Evolutionary conservation across 2,329 filamentous ascomycete genomes (phyloP), one percentile per base, ranked within the genome.

Genomic region (Talaromyces sp.): DNA sequence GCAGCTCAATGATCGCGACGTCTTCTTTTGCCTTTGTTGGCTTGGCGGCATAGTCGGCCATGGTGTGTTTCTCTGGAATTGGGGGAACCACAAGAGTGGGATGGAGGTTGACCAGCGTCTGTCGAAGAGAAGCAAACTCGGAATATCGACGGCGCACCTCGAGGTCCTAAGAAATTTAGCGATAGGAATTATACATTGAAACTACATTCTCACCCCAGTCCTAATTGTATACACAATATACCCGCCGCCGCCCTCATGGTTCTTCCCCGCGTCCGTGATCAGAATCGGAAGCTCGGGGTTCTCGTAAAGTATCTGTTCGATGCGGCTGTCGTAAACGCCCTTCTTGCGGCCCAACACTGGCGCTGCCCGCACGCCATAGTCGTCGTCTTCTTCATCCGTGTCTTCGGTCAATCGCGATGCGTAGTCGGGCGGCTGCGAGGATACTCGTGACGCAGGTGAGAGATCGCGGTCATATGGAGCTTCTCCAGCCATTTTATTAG

Each of bases 11-110:
- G 52, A 97, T 99, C 62, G 93, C 90, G 61, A 92, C 88, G 72
- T 99, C 95, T 75, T 99, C 93, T 74, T 97, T 99, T 19, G 95
- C 95, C 69, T 93, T 97, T 41, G 94, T 99, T 1, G 95, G 94
- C 69, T 96, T 97, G 29, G 95, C 92, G 17, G 94, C 94, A 72
- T 99, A 99, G 74, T 99, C 94, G 63, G 93, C 93, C 89, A 99
- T 96, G 52, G 92, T 94, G 75, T 99, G 94, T 76, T 99, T 99
- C 78, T 99, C 95, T 24, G 94, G 94, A 69, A 99, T 99, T 3
- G 94, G 94, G 8, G 94, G 95, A 57, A 99, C 90, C 68, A 99
- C 90, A 48, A 99, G 83, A 0, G 94, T 99, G 8, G 95, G 94
- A 72, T 99, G 95, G 63, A 99, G 83, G 67, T 90, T 89, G 53